phyloP scores from a whole-genome alignment of 805 yeast genomes.

The Blastobotrys terrestris region DNA sequence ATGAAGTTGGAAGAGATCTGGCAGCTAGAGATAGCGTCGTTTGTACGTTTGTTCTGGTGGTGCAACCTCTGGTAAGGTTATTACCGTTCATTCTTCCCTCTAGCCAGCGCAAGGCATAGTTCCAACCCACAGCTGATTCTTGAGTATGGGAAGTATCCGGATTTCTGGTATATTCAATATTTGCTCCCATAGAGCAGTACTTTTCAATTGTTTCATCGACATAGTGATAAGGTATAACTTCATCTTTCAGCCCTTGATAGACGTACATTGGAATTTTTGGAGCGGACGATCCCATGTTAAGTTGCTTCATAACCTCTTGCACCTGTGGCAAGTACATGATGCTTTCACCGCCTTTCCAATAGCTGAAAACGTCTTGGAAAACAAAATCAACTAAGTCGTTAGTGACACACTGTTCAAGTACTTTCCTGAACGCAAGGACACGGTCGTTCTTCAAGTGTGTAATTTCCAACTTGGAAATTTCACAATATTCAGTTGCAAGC shows the following conservation, averaged over 20 bases:
- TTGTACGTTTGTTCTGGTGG: conserved; percentile 9
- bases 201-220: conserved; percentile 16
- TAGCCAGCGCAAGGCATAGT: conserved; percentile 14
- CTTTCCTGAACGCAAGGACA: conserved; percentile 2
- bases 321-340: conserved; percentile 13
- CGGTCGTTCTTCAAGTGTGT: conserved; percentile 2
- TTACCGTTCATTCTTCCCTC: conserved; percentile 8
- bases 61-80: conserved; percentile 7
- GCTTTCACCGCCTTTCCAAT: conserved; percentile 17
- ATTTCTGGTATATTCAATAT: conserved; percentile 10
- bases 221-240: conserved; percentile 15
- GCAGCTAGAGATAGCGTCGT: neutral
- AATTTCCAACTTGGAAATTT: conserved; percentile 7
- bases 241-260: conserved; percentile 22
- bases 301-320: conserved; percentile 12
- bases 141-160: conserved; percentile 14
- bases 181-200: conserved; percentile 18
- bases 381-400: conserved; percentile 13
- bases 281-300: conserved; percentile 14
- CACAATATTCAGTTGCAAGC: conserved; percentile 19
- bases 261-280: conserved; percentile 21
- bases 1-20: neutral
- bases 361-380: conserved; percentile 16
- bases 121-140: conserved; percentile 11
- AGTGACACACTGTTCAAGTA: conserved; percentile 15